These are phyloP conservation scores for Polymyxa betae DNA, from an alignment of 208 protist species.

Conservation along the genomic window DNA sequence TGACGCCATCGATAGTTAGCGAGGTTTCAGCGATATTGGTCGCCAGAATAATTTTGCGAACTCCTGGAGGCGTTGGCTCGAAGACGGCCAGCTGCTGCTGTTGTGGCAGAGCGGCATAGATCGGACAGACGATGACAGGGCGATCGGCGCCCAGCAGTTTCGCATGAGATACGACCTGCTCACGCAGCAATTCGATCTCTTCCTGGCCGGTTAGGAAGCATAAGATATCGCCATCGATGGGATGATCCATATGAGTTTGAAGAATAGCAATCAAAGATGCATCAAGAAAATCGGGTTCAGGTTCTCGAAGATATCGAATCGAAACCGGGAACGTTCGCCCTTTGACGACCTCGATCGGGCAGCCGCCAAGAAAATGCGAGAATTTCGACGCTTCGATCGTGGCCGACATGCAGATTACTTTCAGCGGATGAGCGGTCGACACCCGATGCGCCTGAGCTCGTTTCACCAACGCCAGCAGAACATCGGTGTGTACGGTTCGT, in stretches of 20 bases:
- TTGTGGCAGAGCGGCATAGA: constrained; percentile 65
- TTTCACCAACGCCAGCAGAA: constrained; percentile 83
- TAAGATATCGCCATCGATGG: constrained; percentile 72
- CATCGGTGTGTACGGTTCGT: constrained; percentile 83
- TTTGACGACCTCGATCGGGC: constrained; percentile 76
- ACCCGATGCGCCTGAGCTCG: not conserved
- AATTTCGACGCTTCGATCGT: constrained; percentile 82
- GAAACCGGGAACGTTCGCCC: constrained; percentile 66
- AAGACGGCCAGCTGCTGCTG: constrained; percentile 62
- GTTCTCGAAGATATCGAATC: constrained; percentile 63
- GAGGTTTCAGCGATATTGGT: constrained; percentile 82
- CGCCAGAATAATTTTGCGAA: constrained; percentile 72
- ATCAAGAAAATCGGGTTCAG: constrained; percentile 69
- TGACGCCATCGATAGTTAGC: constrained; percentile 75
- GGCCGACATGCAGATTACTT: constrained; percentile 65
- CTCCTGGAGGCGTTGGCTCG: constrained; percentile 53
- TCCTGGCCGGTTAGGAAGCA: constrained; percentile 80
- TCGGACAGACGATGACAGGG: constrained; percentile 45
- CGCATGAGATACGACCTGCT: constrained; percentile 31
- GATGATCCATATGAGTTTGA: constrained; percentile 66
- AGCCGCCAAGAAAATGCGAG: constrained; percentile 90
- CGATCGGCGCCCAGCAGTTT: not conserved
- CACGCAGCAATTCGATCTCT: constrained; percentile 72
- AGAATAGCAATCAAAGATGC: constrained; percentile 64
- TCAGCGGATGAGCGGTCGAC: not conserved